Base-by-base conservation (phyloP, 768 basidiomycete species). In the Suillus decipiens region DNA sequence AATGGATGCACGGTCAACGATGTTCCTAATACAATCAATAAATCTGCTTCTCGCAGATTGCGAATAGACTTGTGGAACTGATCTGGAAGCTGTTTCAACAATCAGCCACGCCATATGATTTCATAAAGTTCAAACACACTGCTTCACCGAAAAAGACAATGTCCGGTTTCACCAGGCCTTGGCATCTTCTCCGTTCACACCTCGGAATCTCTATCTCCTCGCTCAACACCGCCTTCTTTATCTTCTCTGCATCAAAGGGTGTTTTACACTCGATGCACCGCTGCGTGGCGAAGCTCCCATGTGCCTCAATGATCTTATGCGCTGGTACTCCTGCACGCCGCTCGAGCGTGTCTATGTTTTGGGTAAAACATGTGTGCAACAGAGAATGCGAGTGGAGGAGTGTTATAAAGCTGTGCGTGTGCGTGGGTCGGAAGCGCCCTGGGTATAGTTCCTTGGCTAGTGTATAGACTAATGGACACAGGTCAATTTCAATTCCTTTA, bases 401-500 rank as follows among this genome's bases (percentile, higher is more conserved):
- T 39, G 84, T 85, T 70, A 97, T 85, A 77, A 98, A 98, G 31
- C 94, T 92, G 70, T 99, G 96, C 0, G 96, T 88, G 1, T 85
- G 74, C 0, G 96, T 97, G 1, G 97, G 96, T 17, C 92, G 84
- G 78, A 88, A 93, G 70, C 87, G 88, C 45, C 93, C 95, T 5
- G 97, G 96, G 72, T 94, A 95, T 5, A 99, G 84, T 69, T 97
- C 97, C 61, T 91, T 88, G 0, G 96, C 97, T 42, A 99, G 87
- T 0, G 89, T 90, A 75, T 95, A 98, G 74, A 98, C 92, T 88
- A 62, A 14, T 43, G 31, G 3, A 34, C 22, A 37, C 28, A 3
- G n/a, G 10, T 42, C 5, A 6, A 34, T 69, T 53, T 42, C 5
- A 6, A 34, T 69, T 53, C 57, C 43, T 36, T 11, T 9, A 7